Evolutionary conservation across 108 stramenopile species (phyloP).

Genomic region (Epithemia pelagica): DNA sequence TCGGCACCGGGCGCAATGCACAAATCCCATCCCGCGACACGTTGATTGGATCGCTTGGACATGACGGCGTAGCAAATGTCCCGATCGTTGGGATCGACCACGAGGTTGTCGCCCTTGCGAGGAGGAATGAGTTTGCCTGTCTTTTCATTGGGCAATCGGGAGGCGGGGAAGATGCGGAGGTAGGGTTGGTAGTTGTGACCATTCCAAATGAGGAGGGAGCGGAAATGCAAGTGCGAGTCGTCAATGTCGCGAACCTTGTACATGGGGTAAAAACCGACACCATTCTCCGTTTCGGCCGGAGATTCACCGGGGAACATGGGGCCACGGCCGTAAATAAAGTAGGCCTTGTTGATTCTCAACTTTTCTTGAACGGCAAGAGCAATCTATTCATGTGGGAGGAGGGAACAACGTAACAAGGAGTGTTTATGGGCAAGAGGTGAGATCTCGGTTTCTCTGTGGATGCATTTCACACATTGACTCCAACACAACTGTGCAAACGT

Average conservation of each 20-base stretch:
- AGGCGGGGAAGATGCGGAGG: neutral
- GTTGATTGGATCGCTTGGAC: conserved; percentile 1
- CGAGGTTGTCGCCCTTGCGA: conserved; percentile 3
- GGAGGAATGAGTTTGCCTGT: neutral
- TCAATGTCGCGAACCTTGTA: conserved; percentile 4
- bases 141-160: neutral
- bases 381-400: neutral
- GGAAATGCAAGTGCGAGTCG: neutral
- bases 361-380: conserved; percentile 1
- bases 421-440: too few species aligned
- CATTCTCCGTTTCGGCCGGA: neutral
- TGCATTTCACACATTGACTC: too few species aligned
- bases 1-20: conserved; percentile 4
- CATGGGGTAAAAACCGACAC: neutral
- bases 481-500: too few species aligned
- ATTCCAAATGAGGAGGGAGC: conserved; percentile 2
- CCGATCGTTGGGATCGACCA: neutral
- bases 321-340: neutral
- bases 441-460: too few species aligned
- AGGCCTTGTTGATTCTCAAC: neutral
- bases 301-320: neutral
- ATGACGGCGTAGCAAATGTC: neutral
- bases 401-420: too few species aligned
- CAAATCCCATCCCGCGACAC: conserved; percentile 1
- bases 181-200: conserved; percentile 1